Base-by-base conservation (phyloP, 495 filamentous ascomycete species). In the Ascobolus immersus region DNA sequence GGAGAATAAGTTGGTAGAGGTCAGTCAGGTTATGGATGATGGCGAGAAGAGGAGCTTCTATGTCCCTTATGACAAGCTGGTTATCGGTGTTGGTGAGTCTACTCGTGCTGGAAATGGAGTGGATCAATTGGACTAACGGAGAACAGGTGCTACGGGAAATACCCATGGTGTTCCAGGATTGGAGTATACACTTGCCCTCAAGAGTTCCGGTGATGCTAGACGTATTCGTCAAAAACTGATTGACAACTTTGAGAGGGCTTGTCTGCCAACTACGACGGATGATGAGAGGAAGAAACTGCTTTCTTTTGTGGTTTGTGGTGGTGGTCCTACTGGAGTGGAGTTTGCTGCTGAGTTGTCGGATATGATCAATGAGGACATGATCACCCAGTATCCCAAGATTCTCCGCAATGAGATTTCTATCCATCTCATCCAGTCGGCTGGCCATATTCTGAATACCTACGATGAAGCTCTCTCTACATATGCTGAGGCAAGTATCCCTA, bases 11-110 rank as follows among this genome's bases (percentile, higher is more conserved):
- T 53, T 99, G 32, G 69, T 99, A 2, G 89, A 99, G 52, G 59
- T 92, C 4, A 65, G 69, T 1, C 77, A 89, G 44, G 57, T 56
- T 4, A 69, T 78, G 39, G 52, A 62, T n/a, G 55, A 59, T 38
- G 86, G 86, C 7, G 54, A 74, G 28, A 64, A 67, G 44, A 58
- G 68, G 38, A 58, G 65, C 24, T 94, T 99, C 55, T 99, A 99
- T 57, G 55, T 99, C 1, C 89, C 89, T 0, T 99, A 99, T 44
- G 89, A 99, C 50, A 99, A 99, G 57, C 61, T 99, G n/a, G 79
- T 99, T 13, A 60, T 99, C 44, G 82, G 69, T 36, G 82, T 93
- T 35, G 86, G 69, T 73, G 55, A 38, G 65, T 48, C 17, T n/a
- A n/a, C 4, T 35, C 17, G 15, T 33, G n/a, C 22, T 21, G 25